Base-by-base conservation (phyloP, 257 asterid species). In the Echites panduratus region DNA sequence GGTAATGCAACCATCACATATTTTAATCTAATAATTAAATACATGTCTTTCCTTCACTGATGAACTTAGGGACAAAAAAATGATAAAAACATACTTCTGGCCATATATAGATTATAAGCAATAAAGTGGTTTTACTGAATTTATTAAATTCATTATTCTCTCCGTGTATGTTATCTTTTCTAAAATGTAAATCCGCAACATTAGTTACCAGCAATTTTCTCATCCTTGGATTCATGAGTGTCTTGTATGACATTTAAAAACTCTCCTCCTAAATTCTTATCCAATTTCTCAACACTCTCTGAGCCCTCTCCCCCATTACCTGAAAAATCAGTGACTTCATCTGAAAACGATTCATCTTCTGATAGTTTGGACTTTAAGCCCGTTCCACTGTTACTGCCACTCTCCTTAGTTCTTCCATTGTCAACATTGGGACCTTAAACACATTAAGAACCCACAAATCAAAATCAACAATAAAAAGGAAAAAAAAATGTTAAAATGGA, bases 321-420 rank as follows among this genome's bases (percentile, higher is more conserved):
- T 0, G 93, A 76, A 82, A 93, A 90, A 26, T 87, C 97, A 0
- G 88, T 73, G 52, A 79, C 84, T 56, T 95, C 98, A 84, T 93
- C 98, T 43, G 97, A 76, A 77, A 79, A 93, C 73, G 84, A 77
- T 40, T 93, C 98, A 48, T 89, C 95, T 66, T 87, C 98, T 27
- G 96, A 87, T 81, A 53, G 86, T 59, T 47, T 54, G 5, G 90
- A 86, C 77, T 69, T 85, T 72, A 62, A 78, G 71, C 84, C 85
- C n/a, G 72, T 77, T 71, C 80, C 84, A 65, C 73, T 80, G 66
- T 80, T 82, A 72, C 83, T 56, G 14, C 62, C 79, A 52, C 71
- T 24, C 70, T 74, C 87, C 79, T 68, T 85, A 7, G 38, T 32
- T 32, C 38, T 32, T 32, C 38, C 38, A 32, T 32, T 32, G 38